Evolutionary conservation across 2,329 filamentous ascomycete species (phyloP), one percentile per base, ranked within the genome.

Genomic region (Sclerotinia minor): DNA sequence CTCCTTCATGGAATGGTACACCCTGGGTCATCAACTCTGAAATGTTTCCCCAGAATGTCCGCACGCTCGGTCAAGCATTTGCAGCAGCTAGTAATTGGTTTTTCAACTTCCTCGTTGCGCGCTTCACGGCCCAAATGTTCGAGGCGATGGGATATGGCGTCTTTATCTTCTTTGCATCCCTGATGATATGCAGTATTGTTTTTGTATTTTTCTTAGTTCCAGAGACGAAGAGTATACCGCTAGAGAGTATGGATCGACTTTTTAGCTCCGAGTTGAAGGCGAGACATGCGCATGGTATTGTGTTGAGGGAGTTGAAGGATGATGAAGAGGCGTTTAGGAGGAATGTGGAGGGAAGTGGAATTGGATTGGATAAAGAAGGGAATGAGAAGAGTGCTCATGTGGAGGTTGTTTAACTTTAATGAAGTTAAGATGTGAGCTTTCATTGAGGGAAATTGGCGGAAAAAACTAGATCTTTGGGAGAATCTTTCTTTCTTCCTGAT

Each of bases 21-120:
- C 71, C 72, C 11, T 75, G 74, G 74, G 72, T 75, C 53, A 73
- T 74, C 65, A 70, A 71, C 55, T 69, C 73, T 1, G 74, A 75
- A 21, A 75, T 75, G 60, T 75, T 74, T 55, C 72, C 73, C 69
- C 85, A 87, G 71, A 89, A 89, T 78, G 86, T 87, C 21, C 83
- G 89, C 64, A 86, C 87, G 0, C 82, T 93, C 0, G 90, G 89
- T 1, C 90, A 92, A 75, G 89, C 90, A 13, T 89, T 84, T 49
- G 90, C 90, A 0, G 86, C 89, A 0, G 86, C 86, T 3, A 89
- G 85, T 78, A 91, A 92, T 78, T 92, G 89, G 89, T 77, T 78
- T 70, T 77, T 81, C 79, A 91, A 91, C 77, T 91, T 91, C 76
- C 82, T 91, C 75, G 84, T 91, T 71, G 83, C 83, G 0, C 83